A percentile compares a stretch with the other conserved stretches of the same genome.
Evolutionary conservation across 2,329 filamentous ascomycete species (phyloP).

Genomic region (Ascosphaera pollenicola): DNA sequence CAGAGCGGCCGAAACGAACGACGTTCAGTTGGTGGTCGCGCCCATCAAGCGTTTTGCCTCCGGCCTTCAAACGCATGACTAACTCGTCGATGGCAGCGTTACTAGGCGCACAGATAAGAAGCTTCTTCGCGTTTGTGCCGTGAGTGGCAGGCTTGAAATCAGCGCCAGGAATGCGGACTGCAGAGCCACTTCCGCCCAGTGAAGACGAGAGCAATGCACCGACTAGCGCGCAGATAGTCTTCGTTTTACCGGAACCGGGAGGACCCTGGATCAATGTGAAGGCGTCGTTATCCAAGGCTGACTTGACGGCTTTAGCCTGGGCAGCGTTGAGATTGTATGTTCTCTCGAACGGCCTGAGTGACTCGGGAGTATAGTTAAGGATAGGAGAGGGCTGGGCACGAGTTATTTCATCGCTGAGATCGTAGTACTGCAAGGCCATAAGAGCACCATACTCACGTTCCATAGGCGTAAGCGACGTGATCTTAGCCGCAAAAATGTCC

Average conservation of each 20-base stretch:
- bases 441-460: conserved; percentile 90
- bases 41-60: conserved; percentile 58
- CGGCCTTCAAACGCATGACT: conserved; percentile 75
- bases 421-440: conserved; percentile 81
- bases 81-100: conserved; percentile 95
- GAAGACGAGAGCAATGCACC: conserved; percentile 54
- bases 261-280: conserved; percentile 94
- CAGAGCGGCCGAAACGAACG: conserved; percentile 69
- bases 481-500: conserved; percentile 53
- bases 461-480: conserved; percentile 82
- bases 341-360: conserved; percentile 42
- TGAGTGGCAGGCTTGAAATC: conserved; percentile 13
- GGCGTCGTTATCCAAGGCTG: conserved; percentile 83
- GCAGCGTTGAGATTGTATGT: conserved; percentile 73
- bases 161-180: conserved; percentile 21
- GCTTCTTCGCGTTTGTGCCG: conserved; percentile 43
- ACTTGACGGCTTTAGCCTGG: conserved; percentile 78
- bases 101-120: conserved; percentile 92
- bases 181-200: conserved; percentile 27
- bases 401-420: conserved; percentile 80
- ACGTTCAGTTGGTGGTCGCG: conserved; percentile 58
- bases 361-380: conserved; percentile 55
- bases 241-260: conserved; percentile 93
- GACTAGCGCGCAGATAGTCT: conserved; percentile 92
- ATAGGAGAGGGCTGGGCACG: conserved; percentile 77